These are phyloP conservation scores for Annulohypoxylon bovei DNA, from an alignment of 495 filamentous ascomycete species.

Conservation along the genomic window DNA sequence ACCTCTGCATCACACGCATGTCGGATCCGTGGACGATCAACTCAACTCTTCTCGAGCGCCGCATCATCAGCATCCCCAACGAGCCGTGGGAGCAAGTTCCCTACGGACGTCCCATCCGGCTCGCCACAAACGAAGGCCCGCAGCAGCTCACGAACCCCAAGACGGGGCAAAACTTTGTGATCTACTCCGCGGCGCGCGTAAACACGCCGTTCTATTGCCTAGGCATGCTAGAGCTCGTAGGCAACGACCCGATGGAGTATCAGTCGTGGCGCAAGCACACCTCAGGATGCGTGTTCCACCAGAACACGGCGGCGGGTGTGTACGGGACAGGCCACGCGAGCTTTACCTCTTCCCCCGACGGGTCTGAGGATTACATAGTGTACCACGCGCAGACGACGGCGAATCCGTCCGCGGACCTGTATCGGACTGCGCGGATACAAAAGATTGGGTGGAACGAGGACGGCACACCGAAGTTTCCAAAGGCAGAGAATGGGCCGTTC, in stretches of 20 bases:
- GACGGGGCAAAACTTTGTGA: conserved; percentile 58
- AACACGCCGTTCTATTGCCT: conserved; percentile 53
- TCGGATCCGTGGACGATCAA: conserved; percentile 57
- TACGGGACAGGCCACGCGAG: conserved; percentile 62
- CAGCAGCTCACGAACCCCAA: conserved; percentile 59
- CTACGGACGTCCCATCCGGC: conserved; percentile 54
- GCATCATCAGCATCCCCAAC: conserved; percentile 55
- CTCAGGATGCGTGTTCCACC: conserved; percentile 60
- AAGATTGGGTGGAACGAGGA: conserved; percentile 44
- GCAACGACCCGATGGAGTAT: conserved; percentile 61
- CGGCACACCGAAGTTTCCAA: conserved; percentile 44
- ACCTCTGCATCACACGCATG: conserved; percentile 61
- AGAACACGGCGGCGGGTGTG: conserved; percentile 54
- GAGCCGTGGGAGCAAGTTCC: conserved; percentile 61
- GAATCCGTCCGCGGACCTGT: conserved; percentile 39
- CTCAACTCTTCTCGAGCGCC: conserved; percentile 54
- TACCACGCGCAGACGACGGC: conserved; percentile 57
- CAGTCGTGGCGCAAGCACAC: conserved; percentile 58
- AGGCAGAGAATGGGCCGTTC: conserved; percentile 47
- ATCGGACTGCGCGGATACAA: conserved; percentile 43
- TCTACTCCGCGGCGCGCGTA: conserved; percentile 58
- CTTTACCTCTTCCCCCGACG: conserved; percentile 58
- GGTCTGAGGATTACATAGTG: conserved; percentile 58
- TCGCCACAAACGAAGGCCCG: conserved; percentile 60
- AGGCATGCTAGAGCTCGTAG: conserved; percentile 57